phyloP scores from a whole-genome alignment of 2,329 filamentous ascomycete genomes.

The Aspergillus fijiensis region DNA sequence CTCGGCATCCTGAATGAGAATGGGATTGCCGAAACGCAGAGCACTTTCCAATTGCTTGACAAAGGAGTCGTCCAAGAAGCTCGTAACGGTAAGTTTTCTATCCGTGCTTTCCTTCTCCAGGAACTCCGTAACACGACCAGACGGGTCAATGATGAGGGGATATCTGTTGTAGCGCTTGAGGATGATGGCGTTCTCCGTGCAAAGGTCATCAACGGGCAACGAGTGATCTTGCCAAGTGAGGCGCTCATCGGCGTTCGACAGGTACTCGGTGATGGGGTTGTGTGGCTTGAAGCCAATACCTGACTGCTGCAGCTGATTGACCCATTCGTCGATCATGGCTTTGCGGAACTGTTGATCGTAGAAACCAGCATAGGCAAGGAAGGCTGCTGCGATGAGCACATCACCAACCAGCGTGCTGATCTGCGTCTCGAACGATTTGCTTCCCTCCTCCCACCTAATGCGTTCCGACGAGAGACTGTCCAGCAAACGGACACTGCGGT shows the following conservation, averaged over 20 bases:
- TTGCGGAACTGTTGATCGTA: constrained; percentile 99
- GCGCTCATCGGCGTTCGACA: constrained; percentile 93
- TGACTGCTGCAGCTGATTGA: constrained; percentile 88
- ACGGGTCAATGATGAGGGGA: constrained; percentile 96
- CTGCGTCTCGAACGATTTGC: constrained; percentile 96
- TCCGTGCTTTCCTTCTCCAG: constrained; percentile 92
- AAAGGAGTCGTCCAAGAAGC: constrained; percentile 96
- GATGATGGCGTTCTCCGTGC: constrained; percentile 97
- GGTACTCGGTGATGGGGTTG: constrained; percentile 92
- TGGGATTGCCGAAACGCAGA: constrained; percentile 94
- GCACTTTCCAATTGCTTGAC: constrained; percentile 97
- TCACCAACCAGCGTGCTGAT: constrained; percentile 96
- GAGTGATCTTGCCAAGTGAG: constrained; percentile 93
- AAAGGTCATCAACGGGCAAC: constrained; percentile 92
- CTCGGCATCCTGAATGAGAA: constrained; percentile 97
- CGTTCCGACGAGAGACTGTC: constrained; percentile 94
- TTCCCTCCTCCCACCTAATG: constrained; percentile 91
- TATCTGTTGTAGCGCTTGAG: constrained; percentile 98
- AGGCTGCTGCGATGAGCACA: constrained; percentile 92
- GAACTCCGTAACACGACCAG: constrained; percentile 91
- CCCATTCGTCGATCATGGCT: constrained; percentile 96
- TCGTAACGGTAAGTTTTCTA: constrained; percentile 89
- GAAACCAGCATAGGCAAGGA: constrained; percentile 92
- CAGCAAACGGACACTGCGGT: constrained; percentile 88
- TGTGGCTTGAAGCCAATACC: constrained; percentile 89